Conservation (phyloP, 352 stramenopile species). For the Pythium oligandrum region DNA sequence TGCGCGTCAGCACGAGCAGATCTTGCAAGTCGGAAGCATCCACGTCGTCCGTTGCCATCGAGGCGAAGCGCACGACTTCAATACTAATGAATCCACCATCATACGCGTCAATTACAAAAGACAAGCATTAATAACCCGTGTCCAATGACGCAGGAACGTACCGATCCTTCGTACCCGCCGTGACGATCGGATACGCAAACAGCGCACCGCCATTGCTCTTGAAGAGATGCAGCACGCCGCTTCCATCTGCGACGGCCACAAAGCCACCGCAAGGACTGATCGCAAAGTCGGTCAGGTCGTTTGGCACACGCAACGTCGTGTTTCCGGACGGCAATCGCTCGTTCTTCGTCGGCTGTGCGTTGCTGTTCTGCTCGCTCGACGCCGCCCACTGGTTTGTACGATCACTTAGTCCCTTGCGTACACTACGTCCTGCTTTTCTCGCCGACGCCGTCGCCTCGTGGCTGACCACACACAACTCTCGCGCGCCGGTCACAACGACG, state of each 20-base stretch:
- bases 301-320: constrained; percentile 1
- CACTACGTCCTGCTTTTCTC: background rate
- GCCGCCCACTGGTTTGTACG: background rate
- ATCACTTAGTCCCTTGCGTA: background rate
- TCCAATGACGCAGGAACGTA: background rate
- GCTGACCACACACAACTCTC: background rate
- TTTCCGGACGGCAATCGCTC: background rate
- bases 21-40: constrained; percentile 6
- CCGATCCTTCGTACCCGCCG: constrained; percentile 8
- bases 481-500: background rate
- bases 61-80: too few relatives aligned
- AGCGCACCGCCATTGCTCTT: constrained; percentile 7
- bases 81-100: background rate
- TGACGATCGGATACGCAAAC: constrained; percentile 24
- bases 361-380: background rate
- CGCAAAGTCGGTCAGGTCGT: background rate
- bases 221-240: constrained; percentile 3
- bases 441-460: background rate
- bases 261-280: constrained; percentile 3
- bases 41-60: too few relatives aligned
- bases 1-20: constrained; percentile 20
- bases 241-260: constrained; percentile 1
- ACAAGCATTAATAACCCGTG: too few relatives aligned
- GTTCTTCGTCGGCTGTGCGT: constrained; percentile 1
- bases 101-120: background rate